Base-by-base conservation (phyloP, 805 yeast species). In the Yarrowia divulgata region DNA sequence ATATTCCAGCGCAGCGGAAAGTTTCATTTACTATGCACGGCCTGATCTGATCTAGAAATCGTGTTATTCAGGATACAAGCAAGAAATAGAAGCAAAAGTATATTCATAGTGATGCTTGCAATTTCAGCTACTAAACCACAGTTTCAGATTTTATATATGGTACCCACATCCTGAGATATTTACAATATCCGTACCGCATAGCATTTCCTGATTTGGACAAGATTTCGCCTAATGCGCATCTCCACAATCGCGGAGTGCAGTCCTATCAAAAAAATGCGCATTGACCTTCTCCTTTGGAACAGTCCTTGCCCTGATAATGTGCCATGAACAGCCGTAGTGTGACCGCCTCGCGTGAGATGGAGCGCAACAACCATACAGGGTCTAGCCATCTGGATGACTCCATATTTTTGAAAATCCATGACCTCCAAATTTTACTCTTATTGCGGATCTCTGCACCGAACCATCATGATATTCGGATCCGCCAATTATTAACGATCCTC, bases 131-230 rank as follows among this genome's bases (percentile, higher is more conserved):
- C 4, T 8, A 10, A 29, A 13, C 13, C 9, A 13, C 18, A 2
- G 29, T 32, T 32, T 7, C 14, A 16, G 8, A 8, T 49, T 32
- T 16, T 14, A 12, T 13, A 7, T 37, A 18, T 32, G 4, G 8
- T 23, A 14, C 23, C 13, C 3, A 14, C 42, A 9, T 14, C 14
- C 2, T 8, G 45, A 4, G 29, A 9, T 39, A 39, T 13, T 3
- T 12, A 3, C 14, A 1, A 6, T 2, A 5, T 57, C 14, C 7
- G 12, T 6, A 3, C 63, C 66, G 66, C 66, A 60, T 60, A 60
- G 66, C 42, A 43, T 45, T 60, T 60, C 66, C 66, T 60, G 52
- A 60, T 60, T 60, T 45, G 66, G 52, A 58, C 32, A 43, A 60
- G 63, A 40, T 57, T 40, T 23, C 63, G 63, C 63, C 43, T 40